Evolutionary conservation across 176 grass and related monocot genomes (phyloP).

Genomic region (Dactylis glomerata): DNA sequence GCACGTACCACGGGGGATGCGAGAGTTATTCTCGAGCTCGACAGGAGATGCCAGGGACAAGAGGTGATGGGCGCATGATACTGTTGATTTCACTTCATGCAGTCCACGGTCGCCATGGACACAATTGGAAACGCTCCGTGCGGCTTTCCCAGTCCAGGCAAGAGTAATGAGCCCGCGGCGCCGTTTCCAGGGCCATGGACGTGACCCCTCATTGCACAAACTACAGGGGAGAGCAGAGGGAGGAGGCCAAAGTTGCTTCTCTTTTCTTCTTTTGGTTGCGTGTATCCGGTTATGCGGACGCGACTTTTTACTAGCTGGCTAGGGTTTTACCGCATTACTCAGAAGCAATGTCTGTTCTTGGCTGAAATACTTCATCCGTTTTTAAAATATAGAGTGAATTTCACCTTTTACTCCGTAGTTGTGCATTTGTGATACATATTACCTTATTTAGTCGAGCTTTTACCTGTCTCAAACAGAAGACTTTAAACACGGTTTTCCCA

Average conservation of each 20-base stretch:
- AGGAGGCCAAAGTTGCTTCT: not conserved
- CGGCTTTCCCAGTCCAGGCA: slow-evolving; percentile 3
- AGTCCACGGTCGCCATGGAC: not conserved
- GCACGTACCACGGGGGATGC: not conserved
- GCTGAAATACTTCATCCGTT: not conserved
- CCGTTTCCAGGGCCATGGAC: not conserved
- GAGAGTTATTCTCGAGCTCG: not conserved
- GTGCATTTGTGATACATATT: no score
- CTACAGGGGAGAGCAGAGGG: not conserved
- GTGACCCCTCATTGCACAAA: not conserved
- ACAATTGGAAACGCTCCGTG: slow-evolving; percentile 4
- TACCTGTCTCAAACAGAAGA: no score
- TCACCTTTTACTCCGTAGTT: no score
- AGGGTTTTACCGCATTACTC: not conserved
- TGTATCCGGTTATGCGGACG: not conserved
- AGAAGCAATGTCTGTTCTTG: not conserved
- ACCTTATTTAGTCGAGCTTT: no score
- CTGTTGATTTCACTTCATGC: not conserved
- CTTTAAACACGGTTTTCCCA: no score
- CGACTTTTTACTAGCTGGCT: not conserved
- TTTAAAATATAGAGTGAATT: no score
- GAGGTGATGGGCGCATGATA: slow-evolving; percentile 21
- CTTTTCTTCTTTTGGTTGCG: not conserved
- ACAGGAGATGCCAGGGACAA: not conserved
- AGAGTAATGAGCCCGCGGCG: not conserved